Conservation (phyloP, 129 eudicot species). For the Flaveria brownii region DNA sequence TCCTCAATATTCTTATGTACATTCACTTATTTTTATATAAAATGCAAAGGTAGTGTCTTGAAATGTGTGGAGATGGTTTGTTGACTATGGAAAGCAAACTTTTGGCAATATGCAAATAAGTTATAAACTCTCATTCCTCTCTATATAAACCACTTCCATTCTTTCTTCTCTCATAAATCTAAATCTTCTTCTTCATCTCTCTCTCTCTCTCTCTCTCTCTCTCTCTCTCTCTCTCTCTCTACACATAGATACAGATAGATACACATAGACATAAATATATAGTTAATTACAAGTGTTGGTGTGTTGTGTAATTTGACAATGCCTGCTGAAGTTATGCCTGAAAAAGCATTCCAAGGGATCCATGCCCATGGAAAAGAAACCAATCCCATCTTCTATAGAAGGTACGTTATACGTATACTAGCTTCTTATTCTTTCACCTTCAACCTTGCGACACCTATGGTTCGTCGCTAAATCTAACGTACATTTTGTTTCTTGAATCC, state of each 20-base stretch:
- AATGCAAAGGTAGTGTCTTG: constrained; percentile 1
- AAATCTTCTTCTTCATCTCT: constrained; percentile 10
- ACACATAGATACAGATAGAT: background rate
- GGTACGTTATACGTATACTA: constrained; percentile 30
- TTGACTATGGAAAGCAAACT: constrained; percentile 33
- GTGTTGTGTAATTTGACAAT: constrained; percentile 22
- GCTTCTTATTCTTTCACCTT: background rate
- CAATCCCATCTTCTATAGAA: constrained; percentile 39
- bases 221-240: too few species aligned
- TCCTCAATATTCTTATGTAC: too few species aligned
- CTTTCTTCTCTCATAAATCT: constrained; percentile 2
- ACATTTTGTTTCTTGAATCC: too few species aligned
- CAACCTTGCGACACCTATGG: background rate
- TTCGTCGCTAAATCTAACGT: too few species aligned
- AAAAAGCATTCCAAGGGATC: constrained; percentile 44
- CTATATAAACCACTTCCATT: constrained; percentile 16
- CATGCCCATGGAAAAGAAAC: constrained; percentile 41
- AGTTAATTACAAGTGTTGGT: background rate
- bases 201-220: background rate
- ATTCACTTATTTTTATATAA: background rate
- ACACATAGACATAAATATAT: background rate
- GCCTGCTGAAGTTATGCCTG: constrained; percentile 54
- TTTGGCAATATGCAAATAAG: constrained; percentile 19
- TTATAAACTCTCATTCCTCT: background rate
- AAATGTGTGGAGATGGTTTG: constrained; percentile 10